Conservation (phyloP, 179 eudicot species). For the Gypsophila paniculata region DNA sequence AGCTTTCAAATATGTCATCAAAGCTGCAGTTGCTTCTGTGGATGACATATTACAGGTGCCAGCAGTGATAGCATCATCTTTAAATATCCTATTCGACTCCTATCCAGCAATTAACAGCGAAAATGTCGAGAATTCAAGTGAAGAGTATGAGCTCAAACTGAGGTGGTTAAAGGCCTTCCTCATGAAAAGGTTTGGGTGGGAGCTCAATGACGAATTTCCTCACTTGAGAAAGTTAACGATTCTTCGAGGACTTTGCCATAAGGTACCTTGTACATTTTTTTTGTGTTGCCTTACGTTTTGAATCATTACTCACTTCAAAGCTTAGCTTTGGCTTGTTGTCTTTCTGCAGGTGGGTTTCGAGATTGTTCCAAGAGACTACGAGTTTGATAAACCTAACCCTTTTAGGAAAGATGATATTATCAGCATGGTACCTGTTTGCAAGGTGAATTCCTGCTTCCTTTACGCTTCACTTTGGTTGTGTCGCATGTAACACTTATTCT, state of each 20-base stretch:
- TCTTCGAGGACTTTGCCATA: constrained; percentile 90
- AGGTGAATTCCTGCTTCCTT: constrained; percentile 44
- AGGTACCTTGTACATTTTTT: constrained; percentile 36
- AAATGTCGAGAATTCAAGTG: constrained; percentile 25
- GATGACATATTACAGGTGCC: constrained; percentile 51
- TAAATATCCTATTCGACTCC: constrained; percentile 70
- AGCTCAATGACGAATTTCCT: constrained; percentile 65
- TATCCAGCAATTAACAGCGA: constrained; percentile 30
- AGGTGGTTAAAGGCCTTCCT: constrained; percentile 69
- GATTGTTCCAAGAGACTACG: constrained; percentile 86
- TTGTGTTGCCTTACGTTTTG: background rate
- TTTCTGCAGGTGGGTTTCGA: constrained; percentile 77
- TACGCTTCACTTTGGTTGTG: background rate
- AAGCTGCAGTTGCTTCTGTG: constrained; percentile 80
- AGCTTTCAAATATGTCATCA: constrained; percentile 83
- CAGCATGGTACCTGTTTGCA: constrained; percentile 87
- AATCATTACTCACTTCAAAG: constrained; percentile 1
- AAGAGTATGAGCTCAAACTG: constrained; percentile 50
- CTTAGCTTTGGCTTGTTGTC: background rate
- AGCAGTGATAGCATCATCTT: constrained; percentile 61
- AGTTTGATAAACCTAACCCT: constrained; percentile 72
- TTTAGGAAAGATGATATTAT: constrained; percentile 70
- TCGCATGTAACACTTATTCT: background rate
- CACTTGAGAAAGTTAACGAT: constrained; percentile 69
- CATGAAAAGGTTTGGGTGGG: constrained; percentile 70